These are phyloP conservation scores for Ocimum tenuiflorum DNA, from an alignment of 257 asterid genomes.

Conservation along the genomic window DNA sequence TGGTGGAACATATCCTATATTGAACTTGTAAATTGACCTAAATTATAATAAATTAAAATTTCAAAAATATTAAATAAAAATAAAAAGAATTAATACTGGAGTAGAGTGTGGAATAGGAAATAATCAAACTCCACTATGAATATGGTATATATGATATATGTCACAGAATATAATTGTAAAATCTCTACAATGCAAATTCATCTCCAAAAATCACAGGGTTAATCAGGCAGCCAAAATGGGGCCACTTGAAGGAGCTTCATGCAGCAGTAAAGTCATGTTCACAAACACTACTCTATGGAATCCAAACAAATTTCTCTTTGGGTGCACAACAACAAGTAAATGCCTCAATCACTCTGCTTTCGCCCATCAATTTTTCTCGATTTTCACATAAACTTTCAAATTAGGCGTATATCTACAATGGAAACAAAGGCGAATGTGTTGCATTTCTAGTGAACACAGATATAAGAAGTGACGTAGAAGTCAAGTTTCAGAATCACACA, in stretches of 20 bases:
- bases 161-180: no score
- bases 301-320: conserved; percentile 29
- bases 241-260: conserved; percentile 76
- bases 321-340: conserved; percentile 64
- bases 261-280: conserved; percentile 54
- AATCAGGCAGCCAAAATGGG: conserved; percentile 77
- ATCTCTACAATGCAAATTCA: not conserved
- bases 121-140: no score
- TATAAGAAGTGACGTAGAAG: conserved; percentile 15
- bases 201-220: conserved; percentile 40
- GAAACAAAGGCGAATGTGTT: conserved; percentile 54
- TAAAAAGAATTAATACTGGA: no score
- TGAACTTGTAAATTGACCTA: no score
- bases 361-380: not conserved
- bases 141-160: conserved; percentile 51
- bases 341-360: not conserved
- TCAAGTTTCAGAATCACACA: conserved; percentile 41
- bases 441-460: conserved; percentile 73
- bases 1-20: no score
- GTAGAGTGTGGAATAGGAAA: no score
- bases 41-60: no score
- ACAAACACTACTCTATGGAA: conserved; percentile 50
- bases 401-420: conserved; percentile 53
- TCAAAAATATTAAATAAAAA: no score
- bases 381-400: not conserved